A percentile compares a stretch with the other conserved stretches of the same genome.
Evolutionary conservation across 352 stramenopile species (phyloP).

Genomic region (Thraustotheca clavata): DNA sequence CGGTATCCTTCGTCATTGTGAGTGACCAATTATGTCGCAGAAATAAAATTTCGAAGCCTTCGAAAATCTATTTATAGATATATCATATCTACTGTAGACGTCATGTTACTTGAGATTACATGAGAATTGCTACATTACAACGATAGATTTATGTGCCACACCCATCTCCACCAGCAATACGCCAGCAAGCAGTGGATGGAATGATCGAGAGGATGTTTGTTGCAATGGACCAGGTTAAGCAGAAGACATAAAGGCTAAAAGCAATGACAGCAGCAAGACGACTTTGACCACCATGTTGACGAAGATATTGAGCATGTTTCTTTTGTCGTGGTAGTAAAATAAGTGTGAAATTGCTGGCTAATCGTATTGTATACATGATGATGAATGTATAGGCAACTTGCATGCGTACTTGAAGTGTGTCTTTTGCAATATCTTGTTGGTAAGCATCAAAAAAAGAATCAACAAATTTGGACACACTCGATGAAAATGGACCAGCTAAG

Average conservation of each 20-base stretch:
- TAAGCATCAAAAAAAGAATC: conserved; percentile 54
- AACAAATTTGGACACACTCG: conserved; percentile 54
- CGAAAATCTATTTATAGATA: too few species aligned
- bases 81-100: too few species aligned
- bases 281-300: conserved; percentile 29
- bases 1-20: too few species aligned
- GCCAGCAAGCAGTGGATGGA: conserved; percentile 26
- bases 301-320: conserved; percentile 25
- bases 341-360: conserved; percentile 35
- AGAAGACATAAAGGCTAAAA: conserved; percentile 7
- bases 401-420: conserved; percentile 27
- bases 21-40: too few species aligned
- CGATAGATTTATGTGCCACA: conserved; percentile 17
- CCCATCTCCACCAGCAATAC: conserved; percentile 31
- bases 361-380: conserved; percentile 33
- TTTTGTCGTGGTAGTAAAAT: conserved; percentile 35
- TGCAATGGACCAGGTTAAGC: conserved; percentile 23
- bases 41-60: too few species aligned
- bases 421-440: conserved; percentile 24
- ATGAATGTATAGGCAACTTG: conserved; percentile 31
- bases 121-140: too few species aligned
- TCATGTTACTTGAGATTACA: too few species aligned
- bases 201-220: conserved; percentile 32
- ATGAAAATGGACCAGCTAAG: conserved; percentile 28
- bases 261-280: conserved; percentile 18